Evolutionary conservation across 805 yeast genomes (phyloP).

Genomic region (Kodamaea leandrae): DNA sequence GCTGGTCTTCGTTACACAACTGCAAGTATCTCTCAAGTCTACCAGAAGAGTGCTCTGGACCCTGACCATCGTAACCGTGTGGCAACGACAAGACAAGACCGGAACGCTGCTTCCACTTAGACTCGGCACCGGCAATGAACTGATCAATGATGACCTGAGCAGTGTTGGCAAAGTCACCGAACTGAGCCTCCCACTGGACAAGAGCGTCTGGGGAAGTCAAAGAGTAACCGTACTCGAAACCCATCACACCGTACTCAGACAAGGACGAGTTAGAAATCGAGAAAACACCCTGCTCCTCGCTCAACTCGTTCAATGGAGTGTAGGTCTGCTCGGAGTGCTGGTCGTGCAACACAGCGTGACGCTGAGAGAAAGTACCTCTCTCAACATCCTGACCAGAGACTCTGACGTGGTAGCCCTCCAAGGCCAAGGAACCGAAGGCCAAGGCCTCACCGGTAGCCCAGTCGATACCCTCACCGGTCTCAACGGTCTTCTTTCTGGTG

Average conservation of each 20-base stretch:
- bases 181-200: constrained; percentile 99
- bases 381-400: constrained; percentile 99
- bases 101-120: constrained; percentile 98
- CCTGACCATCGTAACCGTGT: constrained; percentile 99
- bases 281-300: constrained; percentile 80
- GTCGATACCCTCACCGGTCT: constrained; percentile 90
- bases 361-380: constrained; percentile 99
- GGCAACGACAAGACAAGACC: constrained; percentile 95
- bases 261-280: constrained; percentile 90
- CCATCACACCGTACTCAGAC: constrained; percentile 99
- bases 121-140: constrained; percentile 94
- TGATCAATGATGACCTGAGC: constrained; percentile 98
- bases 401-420: constrained; percentile 96
- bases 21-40: constrained; percentile 96
- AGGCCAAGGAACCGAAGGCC: constrained; percentile 87
- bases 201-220: constrained; percentile 95
- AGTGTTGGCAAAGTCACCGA: constrained; percentile 99
- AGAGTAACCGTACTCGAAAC: constrained; percentile 98
- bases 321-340: constrained; percentile 80
- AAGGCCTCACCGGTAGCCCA: constrained; percentile 99
- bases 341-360: constrained; percentile 97
- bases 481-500: constrained; percentile 81
- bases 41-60: constrained; percentile 99
- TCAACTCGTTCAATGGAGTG: constrained; percentile 80
- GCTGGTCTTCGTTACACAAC: constrained; percentile 92